Percentiles rank a stretch among this genome's conserved stretches.
Evolutionary conservation across 306 rosid species (phyloP).

Genomic region (Gleditsia sinensis): DNA sequence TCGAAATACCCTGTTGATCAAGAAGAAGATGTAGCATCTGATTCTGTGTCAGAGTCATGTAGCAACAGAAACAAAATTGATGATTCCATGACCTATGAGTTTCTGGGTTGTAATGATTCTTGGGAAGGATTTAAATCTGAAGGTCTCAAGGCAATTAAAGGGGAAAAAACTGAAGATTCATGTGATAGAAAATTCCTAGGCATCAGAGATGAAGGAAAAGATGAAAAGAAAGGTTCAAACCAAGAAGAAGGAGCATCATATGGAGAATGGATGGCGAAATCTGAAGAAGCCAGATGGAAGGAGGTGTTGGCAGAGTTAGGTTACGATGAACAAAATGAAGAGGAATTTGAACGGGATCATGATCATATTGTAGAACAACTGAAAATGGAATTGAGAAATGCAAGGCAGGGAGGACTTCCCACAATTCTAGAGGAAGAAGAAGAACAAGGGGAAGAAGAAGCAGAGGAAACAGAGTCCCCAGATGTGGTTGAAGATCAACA

Average conservation of each 20-base stretch:
- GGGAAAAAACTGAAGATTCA: neutral
- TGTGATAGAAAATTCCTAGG: too few species aligned
- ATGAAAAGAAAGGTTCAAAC: slow-evolving; percentile 24
- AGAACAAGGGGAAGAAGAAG: slow-evolving; percentile 32
- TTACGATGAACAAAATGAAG: slow-evolving; percentile 36
- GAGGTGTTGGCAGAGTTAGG: slow-evolving; percentile 28
- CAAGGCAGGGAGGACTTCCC: slow-evolving; percentile 73
- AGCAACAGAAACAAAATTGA: slow-evolving; percentile 26
- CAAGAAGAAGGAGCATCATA: slow-evolving; percentile 20
- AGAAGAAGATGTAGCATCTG: slow-evolving; percentile 26
- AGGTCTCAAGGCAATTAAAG: neutral
- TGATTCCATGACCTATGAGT: slow-evolving; percentile 37
- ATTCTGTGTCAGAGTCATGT: slow-evolving; percentile 48
- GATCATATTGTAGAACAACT: slow-evolving; percentile 76
- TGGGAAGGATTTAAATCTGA: slow-evolving; percentile 9
- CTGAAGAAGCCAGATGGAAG: slow-evolving; percentile 36
- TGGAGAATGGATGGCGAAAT: slow-evolving; percentile 9
- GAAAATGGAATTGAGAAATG: slow-evolving; percentile 65
- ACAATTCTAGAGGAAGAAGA: slow-evolving; percentile 84
- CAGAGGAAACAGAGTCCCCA: slow-evolving; percentile 41
- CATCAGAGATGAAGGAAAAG: neutral
- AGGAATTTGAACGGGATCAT: slow-evolving; percentile 61
- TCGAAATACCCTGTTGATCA: too few species aligned
- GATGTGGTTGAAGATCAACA: slow-evolving; percentile 39
- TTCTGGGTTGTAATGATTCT: slow-evolving; percentile 36